phyloP scores from a whole-genome alignment of 23 red algal genomes.

The Gracilaria caudata region DNA sequence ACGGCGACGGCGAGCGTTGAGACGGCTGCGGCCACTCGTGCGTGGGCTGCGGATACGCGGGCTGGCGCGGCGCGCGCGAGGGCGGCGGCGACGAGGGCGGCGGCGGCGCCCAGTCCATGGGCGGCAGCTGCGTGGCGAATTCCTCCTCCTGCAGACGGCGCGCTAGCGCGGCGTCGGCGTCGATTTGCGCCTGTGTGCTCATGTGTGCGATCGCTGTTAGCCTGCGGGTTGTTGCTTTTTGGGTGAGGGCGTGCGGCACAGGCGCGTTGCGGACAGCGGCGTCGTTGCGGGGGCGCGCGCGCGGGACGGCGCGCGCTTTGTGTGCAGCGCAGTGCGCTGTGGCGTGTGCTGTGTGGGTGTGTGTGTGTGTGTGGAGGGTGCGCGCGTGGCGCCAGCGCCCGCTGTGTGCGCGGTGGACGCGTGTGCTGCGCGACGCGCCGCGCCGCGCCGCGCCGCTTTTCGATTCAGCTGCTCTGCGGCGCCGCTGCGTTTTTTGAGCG shows the following conservation, averaged over 20 bases:
- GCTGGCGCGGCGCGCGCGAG: not conserved
- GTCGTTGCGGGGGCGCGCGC: not conserved
- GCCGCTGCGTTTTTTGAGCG: no score
- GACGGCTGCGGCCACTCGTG: slow-evolving; percentile 24
- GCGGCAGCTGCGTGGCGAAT: slow-evolving; percentile 10
- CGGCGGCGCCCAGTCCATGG: not conserved
- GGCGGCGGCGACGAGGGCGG: slow-evolving; percentile 1
- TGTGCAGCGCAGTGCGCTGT: not conserved
- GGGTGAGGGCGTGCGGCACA: not conserved
- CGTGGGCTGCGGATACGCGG: slow-evolving; percentile 8
- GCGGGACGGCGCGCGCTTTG: not conserved
- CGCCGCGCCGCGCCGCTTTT: no score
- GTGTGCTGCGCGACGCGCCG: not conserved
- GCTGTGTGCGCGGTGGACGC: not conserved
- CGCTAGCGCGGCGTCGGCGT: slow-evolving; percentile 56
- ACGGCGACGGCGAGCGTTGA: not conserved
- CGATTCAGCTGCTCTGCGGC: no score
- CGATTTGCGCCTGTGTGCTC: slow-evolving; percentile 45
- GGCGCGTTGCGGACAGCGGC: not conserved
- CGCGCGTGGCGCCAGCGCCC: not conserved
- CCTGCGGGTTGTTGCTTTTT: no score
- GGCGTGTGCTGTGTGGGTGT: not conserved
- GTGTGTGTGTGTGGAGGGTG: not conserved
- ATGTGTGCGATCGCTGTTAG: not conserved
- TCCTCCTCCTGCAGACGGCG: slow-evolving; percentile 67